Percentiles rank a stretch among this genome's conserved stretches.
phyloP scores from a whole-genome alignment of 345 rosid species.

The Ailanthus altissimus region DNA sequence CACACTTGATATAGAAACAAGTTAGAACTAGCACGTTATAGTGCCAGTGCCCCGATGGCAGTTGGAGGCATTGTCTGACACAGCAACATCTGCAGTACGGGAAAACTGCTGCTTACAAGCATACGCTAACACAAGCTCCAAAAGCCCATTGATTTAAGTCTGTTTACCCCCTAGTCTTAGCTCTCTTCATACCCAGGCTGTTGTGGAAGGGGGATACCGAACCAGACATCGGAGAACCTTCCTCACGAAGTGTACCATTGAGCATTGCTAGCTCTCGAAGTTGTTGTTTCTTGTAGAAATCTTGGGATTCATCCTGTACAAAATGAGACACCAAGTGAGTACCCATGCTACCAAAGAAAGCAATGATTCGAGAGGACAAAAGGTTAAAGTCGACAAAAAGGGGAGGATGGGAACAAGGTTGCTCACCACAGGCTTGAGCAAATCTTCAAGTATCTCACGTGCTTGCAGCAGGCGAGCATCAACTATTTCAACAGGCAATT shows the following conservation, averaged over 20 bases:
- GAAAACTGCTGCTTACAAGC: slow-evolving; percentile 33
- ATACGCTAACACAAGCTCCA: slow-evolving; percentile 32
- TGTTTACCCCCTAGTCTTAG: slow-evolving; percentile 81
- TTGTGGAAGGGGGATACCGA: slow-evolving; percentile 83
- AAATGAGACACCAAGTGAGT: not conserved
- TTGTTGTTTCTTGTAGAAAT: slow-evolving; percentile 94
- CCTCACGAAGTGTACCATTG: slow-evolving; percentile 88
- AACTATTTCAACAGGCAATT: slow-evolving; percentile 82
- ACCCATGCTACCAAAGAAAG: not conserved
- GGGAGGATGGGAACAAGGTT: not conserved
- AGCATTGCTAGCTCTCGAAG: slow-evolving; percentile 93
- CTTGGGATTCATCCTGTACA: slow-evolving; percentile 87
- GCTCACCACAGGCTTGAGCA: slow-evolving; percentile 84
- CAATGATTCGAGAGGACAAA: not conserved
- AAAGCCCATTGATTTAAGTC: slow-evolving; percentile 24
- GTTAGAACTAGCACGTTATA: slow-evolving; percentile 39
- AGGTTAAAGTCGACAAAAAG: not conserved
- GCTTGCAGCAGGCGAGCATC: slow-evolving; percentile 94
- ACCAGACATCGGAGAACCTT: slow-evolving; percentile 93
- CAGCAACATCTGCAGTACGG: slow-evolving; percentile 30
- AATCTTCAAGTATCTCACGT: slow-evolving; percentile 87
- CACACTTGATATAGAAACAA: slow-evolving; percentile 43
- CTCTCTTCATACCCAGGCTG: slow-evolving; percentile 95
- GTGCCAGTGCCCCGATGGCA: slow-evolving; percentile 51
- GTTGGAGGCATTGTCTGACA: slow-evolving; percentile 40